Conservation (phyloP, 257 asterid genomes). For the Solanum chiquidenum region DNA sequence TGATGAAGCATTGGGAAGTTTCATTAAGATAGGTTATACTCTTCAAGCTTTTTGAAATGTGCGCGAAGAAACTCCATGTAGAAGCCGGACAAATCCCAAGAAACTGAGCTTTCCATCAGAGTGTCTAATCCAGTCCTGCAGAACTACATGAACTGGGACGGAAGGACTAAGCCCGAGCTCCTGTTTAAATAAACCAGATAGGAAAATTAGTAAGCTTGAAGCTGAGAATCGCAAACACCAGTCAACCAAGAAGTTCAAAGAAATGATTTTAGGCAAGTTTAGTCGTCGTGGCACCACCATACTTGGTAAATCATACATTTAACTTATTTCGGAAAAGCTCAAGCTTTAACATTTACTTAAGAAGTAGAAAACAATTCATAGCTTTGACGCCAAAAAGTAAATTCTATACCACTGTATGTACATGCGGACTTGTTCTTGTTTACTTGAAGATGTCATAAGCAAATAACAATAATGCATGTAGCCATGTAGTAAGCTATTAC, state of each 20-base stretch:
- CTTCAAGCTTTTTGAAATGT: slow-evolving; percentile 55
- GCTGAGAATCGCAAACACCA: not conserved
- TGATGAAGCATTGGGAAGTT: not conserved
- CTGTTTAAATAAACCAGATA: slow-evolving; percentile 12
- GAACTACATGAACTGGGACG: slow-evolving; percentile 83
- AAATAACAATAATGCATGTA: not conserved
- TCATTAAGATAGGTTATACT: not conserved
- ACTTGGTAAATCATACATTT: not conserved
- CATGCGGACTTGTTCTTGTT: not conserved
- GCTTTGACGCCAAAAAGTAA: not conserved
- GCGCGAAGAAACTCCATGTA: slow-evolving; percentile 74
- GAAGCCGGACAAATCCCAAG: slow-evolving; percentile 81
- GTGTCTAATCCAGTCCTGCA: slow-evolving; percentile 90
- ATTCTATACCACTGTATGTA: not conserved
- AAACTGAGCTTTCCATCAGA: slow-evolving; percentile 92
- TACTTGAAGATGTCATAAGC: not conserved
- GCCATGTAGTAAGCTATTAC: not conserved
- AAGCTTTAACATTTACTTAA: not conserved
- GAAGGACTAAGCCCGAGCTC: slow-evolving; percentile 88
- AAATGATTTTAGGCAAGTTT: not conserved
- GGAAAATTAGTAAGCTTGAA: not conserved
- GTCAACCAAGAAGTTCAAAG: not conserved
- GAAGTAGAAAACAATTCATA: not conserved
- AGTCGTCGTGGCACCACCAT: not conserved
- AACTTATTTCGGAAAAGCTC: not conserved